Evolutionary conservation across 1,284 basidiomycete species (phyloP).

Genomic region (Entoloma clypeatum): DNA sequence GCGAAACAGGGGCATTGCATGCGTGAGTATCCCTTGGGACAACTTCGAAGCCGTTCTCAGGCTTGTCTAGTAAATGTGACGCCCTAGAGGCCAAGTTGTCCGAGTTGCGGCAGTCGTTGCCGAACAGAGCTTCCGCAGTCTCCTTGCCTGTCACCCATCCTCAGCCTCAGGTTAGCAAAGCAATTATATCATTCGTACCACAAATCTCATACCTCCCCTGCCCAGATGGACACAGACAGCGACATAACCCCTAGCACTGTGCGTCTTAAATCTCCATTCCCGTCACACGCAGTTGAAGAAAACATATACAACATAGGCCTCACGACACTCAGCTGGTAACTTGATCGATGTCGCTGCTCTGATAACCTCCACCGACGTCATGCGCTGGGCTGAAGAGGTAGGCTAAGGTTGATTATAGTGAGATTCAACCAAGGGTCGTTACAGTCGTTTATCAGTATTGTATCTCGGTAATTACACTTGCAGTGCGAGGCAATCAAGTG

Average conservation of each 20-base stretch:
- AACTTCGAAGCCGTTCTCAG: background rate
- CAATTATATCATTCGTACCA: too few species aligned
- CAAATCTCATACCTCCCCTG: too few species aligned
- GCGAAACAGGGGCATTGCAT: conserved; percentile 64
- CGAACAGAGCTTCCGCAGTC: conserved; percentile 14
- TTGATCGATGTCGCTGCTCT: conserved; percentile 1
- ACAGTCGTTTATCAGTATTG: background rate
- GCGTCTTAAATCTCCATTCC: too few species aligned
- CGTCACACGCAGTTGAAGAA: too few species aligned
- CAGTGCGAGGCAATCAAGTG: too few species aligned
- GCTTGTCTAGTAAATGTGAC: conserved; percentile 57
- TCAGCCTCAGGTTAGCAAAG: too few species aligned
- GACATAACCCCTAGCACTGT: too few species aligned
- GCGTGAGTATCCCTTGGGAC: conserved; percentile 38
- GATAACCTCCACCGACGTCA: conserved; percentile 34
- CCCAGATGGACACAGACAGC: too few species aligned
- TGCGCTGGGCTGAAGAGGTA: conserved; percentile 64
- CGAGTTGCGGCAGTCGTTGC: conserved; percentile 44
- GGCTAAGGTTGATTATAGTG: conserved; percentile 11
- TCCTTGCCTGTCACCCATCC: background rate
- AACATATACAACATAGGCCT: too few species aligned
- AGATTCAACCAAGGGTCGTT: background rate
- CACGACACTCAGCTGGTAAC: too few species aligned
- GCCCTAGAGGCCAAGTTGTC: conserved; percentile 57
- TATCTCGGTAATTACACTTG: background rate